These are phyloP conservation scores for Gastrolobium bilobum DNA, from an alignment of 306 rosid species.

Conservation along the genomic window DNA sequence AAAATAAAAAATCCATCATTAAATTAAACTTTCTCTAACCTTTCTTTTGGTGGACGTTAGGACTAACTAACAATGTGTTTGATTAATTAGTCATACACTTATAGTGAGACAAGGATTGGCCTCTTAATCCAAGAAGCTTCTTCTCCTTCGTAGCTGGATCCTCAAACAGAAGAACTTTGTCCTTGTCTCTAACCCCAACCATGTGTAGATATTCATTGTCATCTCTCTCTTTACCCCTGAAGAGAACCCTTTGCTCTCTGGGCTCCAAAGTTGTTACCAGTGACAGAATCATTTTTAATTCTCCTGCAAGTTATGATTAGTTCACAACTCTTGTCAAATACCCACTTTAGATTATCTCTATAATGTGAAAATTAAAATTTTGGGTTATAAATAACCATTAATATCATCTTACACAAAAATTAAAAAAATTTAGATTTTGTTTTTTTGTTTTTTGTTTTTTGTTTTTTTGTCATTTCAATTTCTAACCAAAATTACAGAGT, in stretches of 20 bases:
- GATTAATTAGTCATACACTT: constrained; percentile 55
- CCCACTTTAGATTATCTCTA: neutral
- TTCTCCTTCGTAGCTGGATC: constrained; percentile 84
- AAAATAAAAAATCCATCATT: constrained; percentile 24
- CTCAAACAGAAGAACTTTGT: constrained; percentile 80
- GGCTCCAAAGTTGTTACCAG: constrained; percentile 75
- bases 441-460: neutral
- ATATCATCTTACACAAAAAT: neutral
- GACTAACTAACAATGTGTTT: constrained; percentile 26
- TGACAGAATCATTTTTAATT: constrained; percentile 75
- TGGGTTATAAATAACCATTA: neutral
- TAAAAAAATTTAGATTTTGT: neutral
- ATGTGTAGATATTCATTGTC: constrained; percentile 79
- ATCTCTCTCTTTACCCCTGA: constrained; percentile 91
- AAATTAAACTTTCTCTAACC: constrained; percentile 14
- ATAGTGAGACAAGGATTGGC: constrained; percentile 57
- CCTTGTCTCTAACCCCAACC: constrained; percentile 89
- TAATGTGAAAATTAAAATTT: neutral
- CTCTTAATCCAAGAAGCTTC: constrained; percentile 61
- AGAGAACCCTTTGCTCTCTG: constrained; percentile 78
- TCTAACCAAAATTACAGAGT: neutral
- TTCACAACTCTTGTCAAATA: constrained; percentile 22
- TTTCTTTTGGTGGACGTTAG: constrained; percentile 46
- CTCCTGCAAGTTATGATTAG: constrained; percentile 58
- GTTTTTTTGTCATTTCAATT: neutral